These are phyloP conservation scores for Nematocida ironsii DNA, from an alignment of 371 early-diverging fungal species.

Conservation along the genomic window DNA sequence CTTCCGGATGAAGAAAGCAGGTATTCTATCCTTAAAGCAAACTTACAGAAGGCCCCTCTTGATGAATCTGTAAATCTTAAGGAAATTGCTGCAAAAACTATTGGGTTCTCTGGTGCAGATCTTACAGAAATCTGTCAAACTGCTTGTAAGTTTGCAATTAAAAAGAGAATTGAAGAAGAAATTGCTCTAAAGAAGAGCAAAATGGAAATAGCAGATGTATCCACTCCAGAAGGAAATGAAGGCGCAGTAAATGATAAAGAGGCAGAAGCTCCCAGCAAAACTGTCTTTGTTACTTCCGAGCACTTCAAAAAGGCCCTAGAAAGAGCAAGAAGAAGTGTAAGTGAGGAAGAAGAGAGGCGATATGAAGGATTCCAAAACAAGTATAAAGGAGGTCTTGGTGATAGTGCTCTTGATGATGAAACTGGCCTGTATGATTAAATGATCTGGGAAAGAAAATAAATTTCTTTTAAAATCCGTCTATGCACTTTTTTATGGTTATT, in stretches of 20 bases:
- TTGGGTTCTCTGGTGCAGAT: conserved; percentile 98
- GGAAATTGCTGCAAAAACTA: conserved; percentile 81
- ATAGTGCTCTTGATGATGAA: conserved; percentile 55
- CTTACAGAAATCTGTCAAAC: conserved; percentile 98
- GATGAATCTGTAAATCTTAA: conserved; percentile 78
- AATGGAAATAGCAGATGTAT: conserved; percentile 68
- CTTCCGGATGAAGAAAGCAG: conserved; percentile 83
- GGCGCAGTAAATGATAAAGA: conserved; percentile 48
- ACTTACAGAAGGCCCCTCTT: conserved; percentile 92
- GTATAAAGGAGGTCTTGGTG: conserved; percentile 31
- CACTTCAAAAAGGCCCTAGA: conserved; percentile 97
- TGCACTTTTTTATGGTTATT: not conserved
- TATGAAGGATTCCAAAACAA: conserved; percentile 85
- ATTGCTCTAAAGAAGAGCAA: conserved; percentile 74
- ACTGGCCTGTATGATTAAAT: conserved; percentile 65
- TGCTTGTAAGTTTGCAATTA: conserved; percentile 95
- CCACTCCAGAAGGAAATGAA: conserved; percentile 65
- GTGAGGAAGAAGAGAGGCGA: conserved; percentile 88
- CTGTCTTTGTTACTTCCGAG: conserved; percentile 81
- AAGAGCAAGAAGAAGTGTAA: conserved; percentile 89
- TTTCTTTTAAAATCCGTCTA: not conserved
- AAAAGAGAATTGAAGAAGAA: conserved; percentile 91
- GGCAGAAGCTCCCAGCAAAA: conserved; percentile 72
- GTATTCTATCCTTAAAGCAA: conserved; percentile 79
- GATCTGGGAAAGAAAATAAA: not conserved